phyloP scores from a whole-genome alignment of 495 filamentous ascomycete genomes.

The Aspergillus bridgeri region DNA sequence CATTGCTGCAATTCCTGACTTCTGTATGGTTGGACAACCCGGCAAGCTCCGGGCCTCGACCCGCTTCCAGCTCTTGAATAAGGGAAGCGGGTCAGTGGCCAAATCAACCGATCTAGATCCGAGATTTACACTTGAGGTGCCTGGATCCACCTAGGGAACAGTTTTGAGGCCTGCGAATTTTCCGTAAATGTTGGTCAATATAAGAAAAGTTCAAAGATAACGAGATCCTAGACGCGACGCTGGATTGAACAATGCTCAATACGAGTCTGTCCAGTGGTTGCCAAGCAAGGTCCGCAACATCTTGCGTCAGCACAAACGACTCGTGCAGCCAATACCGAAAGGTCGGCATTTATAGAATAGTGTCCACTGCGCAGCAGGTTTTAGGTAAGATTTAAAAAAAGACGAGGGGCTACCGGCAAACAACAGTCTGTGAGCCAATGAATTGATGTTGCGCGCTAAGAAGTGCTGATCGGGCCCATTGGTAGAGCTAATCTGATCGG shows the following conservation, averaged over 20 bases:
- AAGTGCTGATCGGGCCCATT: neutral
- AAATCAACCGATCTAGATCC: conserved; percentile 4
- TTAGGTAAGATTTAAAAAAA: neutral
- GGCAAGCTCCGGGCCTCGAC: neutral
- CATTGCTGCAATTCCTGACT: neutral
- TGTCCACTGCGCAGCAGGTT: neutral
- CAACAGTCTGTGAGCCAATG: neutral
- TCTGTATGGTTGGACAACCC: neutral
- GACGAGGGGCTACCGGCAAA: neutral
- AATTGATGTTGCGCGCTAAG: neutral
- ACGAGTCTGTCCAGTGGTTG: neutral
- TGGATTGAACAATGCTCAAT: neutral
- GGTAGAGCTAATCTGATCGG: neutral
- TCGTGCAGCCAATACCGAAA: neutral
- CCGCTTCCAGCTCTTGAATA: neutral
- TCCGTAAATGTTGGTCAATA: neutral
- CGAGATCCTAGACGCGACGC: too few species aligned
- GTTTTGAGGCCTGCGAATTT: neutral
- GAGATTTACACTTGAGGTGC: neutral
- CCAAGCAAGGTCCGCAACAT: neutral
- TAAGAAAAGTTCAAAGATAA: too few species aligned
- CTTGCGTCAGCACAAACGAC: neutral
- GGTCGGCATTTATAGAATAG: neutral
- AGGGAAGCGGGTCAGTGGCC: neutral
- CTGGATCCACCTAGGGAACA: neutral